Conservation (phyloP, 2,329 filamentous ascomycete species). For the Tolypocladium endophyticum region DNA sequence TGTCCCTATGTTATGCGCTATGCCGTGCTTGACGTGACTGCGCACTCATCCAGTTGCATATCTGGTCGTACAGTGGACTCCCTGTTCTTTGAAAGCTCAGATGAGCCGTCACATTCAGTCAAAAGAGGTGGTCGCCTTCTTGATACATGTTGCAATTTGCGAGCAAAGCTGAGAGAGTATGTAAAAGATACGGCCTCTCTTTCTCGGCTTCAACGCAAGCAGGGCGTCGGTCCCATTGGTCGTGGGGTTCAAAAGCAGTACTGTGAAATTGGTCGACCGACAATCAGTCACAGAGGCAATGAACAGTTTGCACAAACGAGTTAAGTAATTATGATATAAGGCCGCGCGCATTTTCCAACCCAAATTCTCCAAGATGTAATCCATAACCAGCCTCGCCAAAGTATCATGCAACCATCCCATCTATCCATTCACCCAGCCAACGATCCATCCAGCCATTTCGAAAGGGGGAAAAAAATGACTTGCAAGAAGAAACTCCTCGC, state of each 20-base stretch:
- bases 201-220: not conserved
- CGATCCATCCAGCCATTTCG: not conserved
- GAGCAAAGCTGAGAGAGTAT: not conserved
- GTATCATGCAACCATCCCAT: not conserved
- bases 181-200: not conserved
- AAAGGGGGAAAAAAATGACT: not conserved
- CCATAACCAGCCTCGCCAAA: not conserved
- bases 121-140: not conserved
- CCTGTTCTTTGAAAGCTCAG: not conserved
- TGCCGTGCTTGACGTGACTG: not conserved
- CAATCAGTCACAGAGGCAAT: not conserved
- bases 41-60: not conserved
- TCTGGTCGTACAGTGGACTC: not conserved
- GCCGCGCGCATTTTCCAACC: not conserved
- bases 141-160: not conserved
- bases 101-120: not conserved
- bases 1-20: not conserved
- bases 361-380: not conserved
- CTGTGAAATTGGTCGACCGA: not conserved
- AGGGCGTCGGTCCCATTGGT: not conserved
- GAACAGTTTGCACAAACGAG: no score
- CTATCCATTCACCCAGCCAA: not conserved
- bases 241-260: not conserved
- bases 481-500: not conserved
- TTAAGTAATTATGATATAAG: no score